These are phyloP conservation scores for Ustilago tritici DNA, from an alignment of 1,284 basidiomycete genomes.

Conservation along the genomic window DNA sequence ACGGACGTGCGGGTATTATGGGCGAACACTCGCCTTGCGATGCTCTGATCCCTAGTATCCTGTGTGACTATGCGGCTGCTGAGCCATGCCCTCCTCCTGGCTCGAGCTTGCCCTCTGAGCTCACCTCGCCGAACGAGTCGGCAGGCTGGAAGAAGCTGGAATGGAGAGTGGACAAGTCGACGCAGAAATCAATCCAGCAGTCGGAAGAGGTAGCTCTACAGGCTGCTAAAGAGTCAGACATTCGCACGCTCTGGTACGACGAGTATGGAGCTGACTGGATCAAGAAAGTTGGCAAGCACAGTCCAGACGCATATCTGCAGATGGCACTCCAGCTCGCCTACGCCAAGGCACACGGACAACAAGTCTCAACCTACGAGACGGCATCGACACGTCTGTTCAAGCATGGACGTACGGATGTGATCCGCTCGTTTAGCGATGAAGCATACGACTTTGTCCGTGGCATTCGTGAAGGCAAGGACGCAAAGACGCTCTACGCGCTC, in stretches of 20 bases:
- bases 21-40: slow-evolving; percentile 95
- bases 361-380: slow-evolving; percentile 94
- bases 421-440: slow-evolving; percentile 82
- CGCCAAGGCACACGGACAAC: slow-evolving; percentile 81
- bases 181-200: slow-evolving; percentile 75
- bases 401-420: slow-evolving; percentile 91
- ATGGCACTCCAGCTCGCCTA: slow-evolving; percentile 94
- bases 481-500: slow-evolving; percentile 73
- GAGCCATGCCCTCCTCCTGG: slow-evolving; percentile 69
- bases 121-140: slow-evolving; percentile 53
- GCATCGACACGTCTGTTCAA: slow-evolving; percentile 90
- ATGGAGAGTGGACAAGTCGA: slow-evolving; percentile 80
- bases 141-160: slow-evolving; percentile 78
- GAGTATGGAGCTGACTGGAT: slow-evolving; percentile 93
- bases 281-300: slow-evolving; percentile 81
- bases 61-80: slow-evolving; percentile 85
- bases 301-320: slow-evolving; percentile 91
- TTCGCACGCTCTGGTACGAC: slow-evolving; percentile 84
- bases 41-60: slow-evolving; percentile 88
- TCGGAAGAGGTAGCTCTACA: slow-evolving; percentile 76
- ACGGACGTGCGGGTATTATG: slow-evolving; percentile 84
- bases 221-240: slow-evolving; percentile 84
- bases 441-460: slow-evolving; percentile 83
- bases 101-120: slow-evolving; percentile 46
- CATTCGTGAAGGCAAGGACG: slow-evolving; percentile 77